Evolutionary conservation across 352 stramenopile genomes (phyloP), one percentile per base, ranked within the genome.

Genomic region (Pythium vanterpoolii): DNA sequence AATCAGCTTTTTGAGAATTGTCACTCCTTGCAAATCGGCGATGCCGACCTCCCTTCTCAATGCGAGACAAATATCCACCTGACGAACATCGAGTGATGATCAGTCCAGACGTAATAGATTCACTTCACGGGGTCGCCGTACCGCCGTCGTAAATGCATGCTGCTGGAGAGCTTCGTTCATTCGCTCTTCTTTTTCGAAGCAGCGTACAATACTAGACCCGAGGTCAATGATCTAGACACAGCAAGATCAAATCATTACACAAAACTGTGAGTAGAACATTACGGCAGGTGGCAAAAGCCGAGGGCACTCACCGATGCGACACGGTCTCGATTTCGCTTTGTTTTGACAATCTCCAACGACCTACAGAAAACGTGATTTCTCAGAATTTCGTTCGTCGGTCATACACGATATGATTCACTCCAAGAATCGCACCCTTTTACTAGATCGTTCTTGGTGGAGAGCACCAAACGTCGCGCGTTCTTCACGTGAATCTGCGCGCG

Each of bases 401-500:
- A 39, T 14, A 39, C 40, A 7, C 40, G 21, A n/a, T 3, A 50
- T 33, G 14, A 24, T 44, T 44, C 38, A 23, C 16, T 24, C n/a
- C 2, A 46, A 46, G 13, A 16, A 46, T 18, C 26, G 4, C 59
- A 92, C 83, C 71, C 88, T 33, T 84, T 71, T 34, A 93, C 69
- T 1, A 95, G 65, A 44, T 95, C 83, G 13, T 83, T 75, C 55
- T 90, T 93, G 13, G 77, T 74, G 9, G 73, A 86, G 33, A 76
- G 62, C 39, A 95, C 73, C 39, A 93, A 64, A 9, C 84, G 77
- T 1, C 86, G 74, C 10, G 83, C 86, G 27, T 95, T 95, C 26
- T 94, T 95, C 40, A 95, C 86, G 54, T 95, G 86, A 38, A 95
- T 94, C 55, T 93, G 82, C 21, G 86, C 85, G 36, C 82, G 76